Evolutionary conservation across 2,329 filamentous ascomycete species (phyloP).

Genomic region (Hypomyces rosellus): DNA sequence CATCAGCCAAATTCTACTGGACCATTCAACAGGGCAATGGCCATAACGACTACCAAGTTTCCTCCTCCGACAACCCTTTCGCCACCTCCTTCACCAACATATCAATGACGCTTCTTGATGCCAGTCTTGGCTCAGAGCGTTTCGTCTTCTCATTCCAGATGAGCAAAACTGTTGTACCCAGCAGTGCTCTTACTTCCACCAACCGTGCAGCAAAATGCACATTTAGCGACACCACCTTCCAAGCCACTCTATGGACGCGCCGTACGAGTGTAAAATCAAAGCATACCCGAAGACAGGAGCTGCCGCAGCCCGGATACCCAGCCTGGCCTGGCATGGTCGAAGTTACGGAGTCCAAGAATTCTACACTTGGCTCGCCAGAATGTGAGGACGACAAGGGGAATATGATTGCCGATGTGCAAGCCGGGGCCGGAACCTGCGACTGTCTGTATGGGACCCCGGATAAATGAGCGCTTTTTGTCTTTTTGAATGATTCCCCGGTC

Average conservation of each 20-base stretch:
- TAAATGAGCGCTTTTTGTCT: not conserved
- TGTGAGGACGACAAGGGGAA: constrained; percentile 41
- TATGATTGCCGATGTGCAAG: constrained; percentile 31
- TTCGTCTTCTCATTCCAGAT: constrained; percentile 51
- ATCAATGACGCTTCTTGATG: constrained; percentile 42
- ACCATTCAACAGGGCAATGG: constrained; percentile 41
- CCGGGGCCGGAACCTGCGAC: constrained; percentile 29
- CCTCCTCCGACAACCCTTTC: constrained; percentile 50
- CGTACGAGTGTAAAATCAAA: constrained; percentile 21
- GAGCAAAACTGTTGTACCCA: constrained; percentile 47
- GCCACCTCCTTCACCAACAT: constrained; percentile 49
- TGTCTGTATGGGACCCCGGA: constrained; percentile 27
- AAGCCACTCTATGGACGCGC: constrained; percentile 55
- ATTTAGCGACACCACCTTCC: constrained; percentile 50
- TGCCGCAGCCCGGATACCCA: not conserved
- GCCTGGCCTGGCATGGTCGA: constrained; percentile 54
- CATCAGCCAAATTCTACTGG: constrained; percentile 54
- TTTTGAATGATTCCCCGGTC: not conserved
- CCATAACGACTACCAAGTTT: constrained; percentile 42
- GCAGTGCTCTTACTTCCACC: constrained; percentile 32
- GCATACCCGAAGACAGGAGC: constrained; percentile 9
- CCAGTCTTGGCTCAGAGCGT: constrained; percentile 43
- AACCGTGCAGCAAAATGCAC: constrained; percentile 48
- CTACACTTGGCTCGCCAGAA: constrained; percentile 38
- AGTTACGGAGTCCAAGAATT: constrained; percentile 43